Percentiles rank a stretch among this genome's conserved stretches.
These are phyloP conservation scores for Canavalia gladiata DNA, from an alignment of 306 rosid genomes.

Conservation along the genomic window DNA sequence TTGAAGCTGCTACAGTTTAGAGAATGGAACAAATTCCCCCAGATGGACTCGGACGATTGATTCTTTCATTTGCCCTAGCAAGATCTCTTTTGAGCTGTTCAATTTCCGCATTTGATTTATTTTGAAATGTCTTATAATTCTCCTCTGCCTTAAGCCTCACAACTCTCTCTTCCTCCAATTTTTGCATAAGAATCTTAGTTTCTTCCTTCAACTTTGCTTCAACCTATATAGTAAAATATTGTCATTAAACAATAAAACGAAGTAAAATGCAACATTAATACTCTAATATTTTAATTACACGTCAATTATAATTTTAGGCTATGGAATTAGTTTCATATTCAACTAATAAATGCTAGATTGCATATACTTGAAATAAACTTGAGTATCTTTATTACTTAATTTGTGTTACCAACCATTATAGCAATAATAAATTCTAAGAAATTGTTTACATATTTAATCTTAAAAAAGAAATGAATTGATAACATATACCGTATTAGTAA, in stretches of 20 bases:
- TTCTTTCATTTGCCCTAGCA: background rate
- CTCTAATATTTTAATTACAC: background rate
- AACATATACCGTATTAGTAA: background rate
- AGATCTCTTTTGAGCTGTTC: background rate
- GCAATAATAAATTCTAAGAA: background rate
- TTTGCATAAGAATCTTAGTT: background rate
- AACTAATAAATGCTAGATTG: background rate
- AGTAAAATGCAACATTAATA: background rate
- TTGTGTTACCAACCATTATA: too few relatives aligned
- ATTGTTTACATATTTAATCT: background rate
- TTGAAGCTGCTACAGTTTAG: background rate
- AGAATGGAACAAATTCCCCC: too few relatives aligned
- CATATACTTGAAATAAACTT: background rate
- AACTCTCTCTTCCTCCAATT: background rate
- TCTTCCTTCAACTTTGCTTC: conserved; percentile 25
- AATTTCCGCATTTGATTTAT: background rate
- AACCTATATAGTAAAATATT: background rate
- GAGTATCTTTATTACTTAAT: background rate
- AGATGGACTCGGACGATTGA: too few relatives aligned
- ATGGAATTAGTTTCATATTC: too few relatives aligned
- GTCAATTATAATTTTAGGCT: too few relatives aligned
- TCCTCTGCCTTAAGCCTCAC: background rate
- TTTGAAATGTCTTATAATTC: background rate
- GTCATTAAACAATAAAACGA: background rate
- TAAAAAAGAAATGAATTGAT: background rate